Base-by-base conservation (phyloP, 257 asterid species). In the Ophiorrhiza pumila region DNA sequence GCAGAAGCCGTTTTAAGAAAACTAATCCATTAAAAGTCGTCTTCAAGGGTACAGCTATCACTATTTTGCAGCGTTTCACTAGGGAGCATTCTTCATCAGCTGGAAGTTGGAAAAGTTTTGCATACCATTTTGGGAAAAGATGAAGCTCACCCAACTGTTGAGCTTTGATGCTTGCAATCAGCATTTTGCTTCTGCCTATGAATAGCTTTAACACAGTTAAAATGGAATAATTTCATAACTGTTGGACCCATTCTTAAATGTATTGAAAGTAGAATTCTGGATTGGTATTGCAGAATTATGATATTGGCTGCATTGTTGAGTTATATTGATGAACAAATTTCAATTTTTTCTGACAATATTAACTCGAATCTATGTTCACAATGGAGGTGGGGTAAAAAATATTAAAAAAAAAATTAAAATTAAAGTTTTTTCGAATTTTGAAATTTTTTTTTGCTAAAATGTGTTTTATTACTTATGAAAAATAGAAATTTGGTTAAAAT, bases 1-100 rank as follows among this genome's bases (percentile, higher is more conserved):
- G 98, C 98, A 37, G 94, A 86, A 86, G 87, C 94, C 45, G 91
- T 80, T n/a, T 71, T 92, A 77, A 86, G 84, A 90, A 88, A 85
- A 75, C 94, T 90, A 35, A 80, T 88, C 46, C 71, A 69, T 62
- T 82, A 78, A 86, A 56, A 75, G 42, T n/a, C 14, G 12, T 47
- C 13, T 11, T 22, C 4, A 25, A 22, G 5, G 62, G 65, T 14
- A 46, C 47, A 7, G 22, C 27, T 39, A 22, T 10, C 63, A 17
- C 13, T 52, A n/a, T n/a, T 29, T 52, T 43, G 37, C 10, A 13
- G 15, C 68, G 20, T 25, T 23, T 56, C 68, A 11, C 49, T 11
- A 46, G 52, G 53, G 73, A 55, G 53, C 34, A 20, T 63, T 9
- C 15, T 45, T 63, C 45, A 37, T 63, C 68, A 17, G 68, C 68